Conservation (phyloP, 2,329 filamentous ascomycete genomes). For the Alternaria panax region DNA sequence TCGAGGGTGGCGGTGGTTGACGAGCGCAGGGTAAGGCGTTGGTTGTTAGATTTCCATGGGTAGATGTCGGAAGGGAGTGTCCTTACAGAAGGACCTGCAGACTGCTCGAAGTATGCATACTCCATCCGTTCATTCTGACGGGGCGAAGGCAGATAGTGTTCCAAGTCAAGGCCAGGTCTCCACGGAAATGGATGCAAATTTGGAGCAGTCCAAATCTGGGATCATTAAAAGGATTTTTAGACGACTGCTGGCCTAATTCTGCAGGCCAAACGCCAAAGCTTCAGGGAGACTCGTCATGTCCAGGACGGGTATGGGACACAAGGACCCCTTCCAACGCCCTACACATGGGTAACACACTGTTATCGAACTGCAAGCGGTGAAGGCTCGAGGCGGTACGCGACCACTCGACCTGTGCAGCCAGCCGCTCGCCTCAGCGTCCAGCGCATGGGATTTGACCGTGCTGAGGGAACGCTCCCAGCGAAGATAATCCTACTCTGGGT, state of each 20-base stretch:
- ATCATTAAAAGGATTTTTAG: conserved; percentile 26
- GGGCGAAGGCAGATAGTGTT: conserved; percentile 26
- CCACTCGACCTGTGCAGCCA: conserved; percentile 22
- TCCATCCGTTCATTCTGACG: conserved; percentile 16
- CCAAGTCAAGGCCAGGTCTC: conserved; percentile 19
- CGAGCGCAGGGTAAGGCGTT: conserved; percentile 29
- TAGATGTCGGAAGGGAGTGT: conserved; percentile 26
- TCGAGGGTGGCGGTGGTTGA: conserved; percentile 27
- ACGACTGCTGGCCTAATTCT: conserved; percentile 31
- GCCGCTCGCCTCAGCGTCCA: conserved; percentile 27
- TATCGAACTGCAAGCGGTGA: conserved; percentile 21
- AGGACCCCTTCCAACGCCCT: conserved; percentile 28
- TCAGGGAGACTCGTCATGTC: conserved; percentile 21
- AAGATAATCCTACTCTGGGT: conserved; percentile 9
- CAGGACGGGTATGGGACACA: conserved; percentile 30
- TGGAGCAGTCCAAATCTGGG: conserved; percentile 23
- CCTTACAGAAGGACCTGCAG: conserved; percentile 26
- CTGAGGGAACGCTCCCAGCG: conserved; percentile 7
- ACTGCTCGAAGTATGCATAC: conserved; percentile 19
- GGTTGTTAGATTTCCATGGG: conserved; percentile 28
- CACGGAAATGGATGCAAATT: conserved; percentile 33
- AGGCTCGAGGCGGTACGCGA: conserved; percentile 20
- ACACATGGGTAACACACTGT: conserved; percentile 29
- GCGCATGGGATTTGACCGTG: background rate
- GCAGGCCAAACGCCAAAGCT: conserved; percentile 33